phyloP scores from a whole-genome alignment of 169 alveolate genomes.

The Plasmodium sp. region DNA sequence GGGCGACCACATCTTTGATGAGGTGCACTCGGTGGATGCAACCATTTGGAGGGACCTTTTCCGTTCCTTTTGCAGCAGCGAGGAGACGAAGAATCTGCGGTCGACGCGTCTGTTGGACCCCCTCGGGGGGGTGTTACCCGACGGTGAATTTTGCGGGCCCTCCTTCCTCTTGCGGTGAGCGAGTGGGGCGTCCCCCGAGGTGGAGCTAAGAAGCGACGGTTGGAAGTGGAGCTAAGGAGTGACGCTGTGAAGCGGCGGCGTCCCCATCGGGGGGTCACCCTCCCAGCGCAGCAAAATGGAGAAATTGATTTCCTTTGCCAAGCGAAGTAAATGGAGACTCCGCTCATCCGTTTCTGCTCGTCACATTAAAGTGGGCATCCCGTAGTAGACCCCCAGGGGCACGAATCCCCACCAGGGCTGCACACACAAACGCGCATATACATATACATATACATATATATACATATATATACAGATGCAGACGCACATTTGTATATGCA shows the following conservation, averaged over 20 bases:
- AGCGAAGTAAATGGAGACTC: background rate
- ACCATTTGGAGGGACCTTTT: constrained; percentile 2
- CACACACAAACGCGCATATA: background rate
- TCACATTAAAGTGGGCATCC: background rate
- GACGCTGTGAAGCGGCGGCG: background rate
- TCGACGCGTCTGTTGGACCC: constrained; percentile 49
- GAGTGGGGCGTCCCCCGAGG: background rate
- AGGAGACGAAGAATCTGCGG: constrained; percentile 2
- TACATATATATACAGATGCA: background rate
- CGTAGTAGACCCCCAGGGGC: too few relatives aligned
- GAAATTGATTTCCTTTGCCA: background rate
- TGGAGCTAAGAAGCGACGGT: background rate
- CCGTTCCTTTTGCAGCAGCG: constrained; percentile 9
- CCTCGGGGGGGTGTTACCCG: constrained; percentile 20
- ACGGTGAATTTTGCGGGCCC: background rate
- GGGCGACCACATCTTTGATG: background rate
- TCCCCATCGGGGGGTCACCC: background rate
- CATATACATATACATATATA: background rate
- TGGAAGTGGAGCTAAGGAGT: background rate
- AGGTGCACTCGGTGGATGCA: background rate
- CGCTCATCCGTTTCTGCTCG: background rate
- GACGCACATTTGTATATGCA: too few relatives aligned
- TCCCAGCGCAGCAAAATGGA: background rate
- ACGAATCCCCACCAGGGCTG: too few relatives aligned
- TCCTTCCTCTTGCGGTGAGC: background rate